Evolutionary conservation across 495 filamentous ascomycete genomes (phyloP).

Genomic region (Penicillium nucicola): DNA sequence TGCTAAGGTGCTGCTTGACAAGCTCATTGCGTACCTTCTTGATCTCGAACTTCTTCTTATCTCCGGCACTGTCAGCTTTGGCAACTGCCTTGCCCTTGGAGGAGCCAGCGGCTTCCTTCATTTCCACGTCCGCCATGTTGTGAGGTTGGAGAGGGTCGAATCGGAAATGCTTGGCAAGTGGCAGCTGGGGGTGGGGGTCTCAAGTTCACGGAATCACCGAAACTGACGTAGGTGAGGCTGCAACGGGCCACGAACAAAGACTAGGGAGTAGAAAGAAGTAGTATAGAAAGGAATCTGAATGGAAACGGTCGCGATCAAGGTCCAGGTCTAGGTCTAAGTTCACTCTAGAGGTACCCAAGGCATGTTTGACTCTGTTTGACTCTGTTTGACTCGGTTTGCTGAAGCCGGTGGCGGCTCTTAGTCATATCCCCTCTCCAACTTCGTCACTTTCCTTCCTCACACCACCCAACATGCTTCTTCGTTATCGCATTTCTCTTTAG

Average conservation of each 20-base stretch:
- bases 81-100: slow-evolving; percentile 61
- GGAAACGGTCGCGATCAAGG: too few relatives aligned
- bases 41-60: slow-evolving; percentile 95
- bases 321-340: too few relatives aligned
- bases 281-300: neutral
- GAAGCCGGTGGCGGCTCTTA: slow-evolving; percentile 5
- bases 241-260: too few relatives aligned
- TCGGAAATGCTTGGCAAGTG: neutral
- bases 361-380: slow-evolving; percentile 6
- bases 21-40: slow-evolving; percentile 70
- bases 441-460: slow-evolving; percentile 1
- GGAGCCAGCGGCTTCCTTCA: slow-evolving; percentile 73
- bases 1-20: neutral
- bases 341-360: slow-evolving; percentile 2
- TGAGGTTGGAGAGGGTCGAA: neutral
- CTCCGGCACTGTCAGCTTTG: slow-evolving; percentile 53
- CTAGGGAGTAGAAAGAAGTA: neutral
- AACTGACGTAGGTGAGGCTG: slow-evolving; percentile 9
- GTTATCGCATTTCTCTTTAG: slow-evolving; percentile 4
- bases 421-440: slow-evolving; percentile 5
- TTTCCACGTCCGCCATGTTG: slow-evolving; percentile 93
- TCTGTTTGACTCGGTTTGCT: slow-evolving; percentile 2
- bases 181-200: slow-evolving; percentile 1
- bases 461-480: slow-evolving; percentile 5
- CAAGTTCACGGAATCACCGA: neutral